Evolutionary conservation across 1,284 basidiomycete genomes (phyloP), one percentile per base, ranked within the genome.

Genomic region (Rhodofomes roseus): DNA sequence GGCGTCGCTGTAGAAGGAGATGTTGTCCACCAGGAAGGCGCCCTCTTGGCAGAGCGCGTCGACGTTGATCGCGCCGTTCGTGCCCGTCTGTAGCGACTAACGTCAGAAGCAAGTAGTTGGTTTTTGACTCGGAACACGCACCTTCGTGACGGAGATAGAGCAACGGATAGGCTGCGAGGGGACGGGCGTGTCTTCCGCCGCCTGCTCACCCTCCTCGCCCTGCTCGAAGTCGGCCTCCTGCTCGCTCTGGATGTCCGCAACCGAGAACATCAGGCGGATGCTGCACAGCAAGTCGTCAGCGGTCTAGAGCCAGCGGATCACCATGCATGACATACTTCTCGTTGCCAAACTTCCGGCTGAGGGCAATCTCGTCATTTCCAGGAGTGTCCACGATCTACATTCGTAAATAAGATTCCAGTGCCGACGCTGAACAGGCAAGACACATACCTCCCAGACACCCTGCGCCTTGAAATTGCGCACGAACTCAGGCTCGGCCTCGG

Each of bases 281-380:
- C 90, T 92, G 51, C 39, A 27, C 54, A n/a, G 60, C 36, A 39
- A 14, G 23, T 27, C 58, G 51, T 46, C 51, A 31, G 52, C 29
- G 4, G 4, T 4, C 31, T 4, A 4, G 11, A 34, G 31, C 31
- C 20, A 29, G 40, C n/a, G 11, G 6, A 41, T 12, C 34, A 22
- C 36, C 2, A 37, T 20, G 34, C 25, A 51, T 14, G n/a, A 81
- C 89, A 60, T 67, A 95, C 93, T 79, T 84, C 77, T 99, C 96
- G 71, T 94, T 95, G 64, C 95, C 96, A 72, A 95, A 98, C 66
- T 87, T 88, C 63, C 96, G 86, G 34, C 78, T 80, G 36, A 99
- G 76, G 22, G 83, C 78, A 39, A 98, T 85, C 73, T 98, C 96
- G 74, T 98, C 96, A 51, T 85, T 83, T 36, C 90, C 92, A 7